phyloP scores from a whole-genome alignment of 2,329 filamentous ascomycete species.

The Penicillium sp. region DNA sequence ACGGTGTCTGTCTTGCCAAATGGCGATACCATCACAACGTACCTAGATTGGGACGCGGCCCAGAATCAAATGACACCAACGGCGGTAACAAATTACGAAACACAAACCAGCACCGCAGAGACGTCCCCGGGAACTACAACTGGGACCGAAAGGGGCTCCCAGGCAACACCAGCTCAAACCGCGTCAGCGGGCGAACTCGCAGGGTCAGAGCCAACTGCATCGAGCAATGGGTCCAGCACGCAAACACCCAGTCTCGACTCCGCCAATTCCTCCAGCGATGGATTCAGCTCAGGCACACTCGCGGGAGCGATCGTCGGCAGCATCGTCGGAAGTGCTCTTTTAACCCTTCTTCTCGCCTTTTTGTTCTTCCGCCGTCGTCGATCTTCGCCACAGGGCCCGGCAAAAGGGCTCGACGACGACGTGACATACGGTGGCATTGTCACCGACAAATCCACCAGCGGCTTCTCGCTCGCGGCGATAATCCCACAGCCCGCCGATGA shows the following conservation, averaged over 20 bases:
- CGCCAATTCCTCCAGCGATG: not conserved
- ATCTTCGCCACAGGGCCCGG: not conserved
- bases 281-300: conserved; percentile 26
- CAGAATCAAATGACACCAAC: too few species aligned
- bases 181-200: too few species aligned
- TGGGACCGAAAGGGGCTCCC: too few species aligned
- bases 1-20: too few species aligned
- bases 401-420: not conserved
- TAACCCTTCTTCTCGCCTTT: conserved; percentile 27
- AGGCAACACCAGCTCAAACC: too few species aligned
- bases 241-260: not conserved
- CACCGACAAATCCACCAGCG: not conserved
- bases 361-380: conserved; percentile 28
- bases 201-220: too few species aligned
- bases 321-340: conserved; percentile 27
- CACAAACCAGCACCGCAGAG: too few species aligned
- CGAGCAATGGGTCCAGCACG: too few species aligned
- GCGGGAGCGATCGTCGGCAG: conserved; percentile 34
- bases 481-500: conserved; percentile 40
- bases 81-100: too few species aligned
- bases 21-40: too few species aligned
- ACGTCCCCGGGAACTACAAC: too few species aligned
- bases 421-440: not conserved
- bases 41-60: too few species aligned
- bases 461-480: conserved; percentile 16